Conservation (phyloP, 495 filamentous ascomycete species). For the Tuber umbilicatum region DNA sequence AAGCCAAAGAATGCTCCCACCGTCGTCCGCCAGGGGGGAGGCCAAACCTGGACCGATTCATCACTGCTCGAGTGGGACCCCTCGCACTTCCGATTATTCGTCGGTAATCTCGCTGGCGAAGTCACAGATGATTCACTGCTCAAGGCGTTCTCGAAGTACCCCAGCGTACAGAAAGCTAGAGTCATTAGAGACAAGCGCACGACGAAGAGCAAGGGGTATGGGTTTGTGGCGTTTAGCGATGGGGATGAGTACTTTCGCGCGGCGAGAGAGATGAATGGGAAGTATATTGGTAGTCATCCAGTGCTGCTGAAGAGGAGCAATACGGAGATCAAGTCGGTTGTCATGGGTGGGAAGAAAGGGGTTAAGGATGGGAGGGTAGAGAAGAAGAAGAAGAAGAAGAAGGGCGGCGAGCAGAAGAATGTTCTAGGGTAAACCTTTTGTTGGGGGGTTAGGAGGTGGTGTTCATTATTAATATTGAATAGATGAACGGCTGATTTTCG, state of each 20-base stretch:
- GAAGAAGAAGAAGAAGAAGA: conserved; percentile 42
- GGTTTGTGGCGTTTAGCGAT: conserved; percentile 92
- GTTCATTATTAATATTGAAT: neutral
- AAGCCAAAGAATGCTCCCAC: conserved; percentile 56
- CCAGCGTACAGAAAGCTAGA: conserved; percentile 80
- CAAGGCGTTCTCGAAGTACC: conserved; percentile 86
- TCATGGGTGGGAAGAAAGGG: conserved; percentile 48
- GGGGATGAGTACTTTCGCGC: conserved; percentile 93
- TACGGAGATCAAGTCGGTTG: conserved; percentile 74
- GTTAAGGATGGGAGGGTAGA: conserved; percentile 42
- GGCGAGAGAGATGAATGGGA: conserved; percentile 95
- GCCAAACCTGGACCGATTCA: conserved; percentile 80
- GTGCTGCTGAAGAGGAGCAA: conserved; percentile 77
- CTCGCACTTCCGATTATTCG: conserved; percentile 85
- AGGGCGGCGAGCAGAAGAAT: conserved; percentile 34
- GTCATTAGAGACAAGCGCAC: conserved; percentile 95
- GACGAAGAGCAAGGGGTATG: conserved; percentile 90
- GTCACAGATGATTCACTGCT: conserved; percentile 91
- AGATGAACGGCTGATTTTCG: neutral
- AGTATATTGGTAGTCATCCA: conserved; percentile 97
- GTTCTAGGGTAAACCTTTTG: conserved; percentile 26
- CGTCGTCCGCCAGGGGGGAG: conserved; percentile 78
- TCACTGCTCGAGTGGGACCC: conserved; percentile 94
- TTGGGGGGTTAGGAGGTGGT: neutral
- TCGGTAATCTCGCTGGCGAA: conserved; percentile 96